Evolutionary conservation across 2,329 filamentous ascomycete species (phyloP).

Genomic region (Atkinsonella hypoxylon): DNA sequence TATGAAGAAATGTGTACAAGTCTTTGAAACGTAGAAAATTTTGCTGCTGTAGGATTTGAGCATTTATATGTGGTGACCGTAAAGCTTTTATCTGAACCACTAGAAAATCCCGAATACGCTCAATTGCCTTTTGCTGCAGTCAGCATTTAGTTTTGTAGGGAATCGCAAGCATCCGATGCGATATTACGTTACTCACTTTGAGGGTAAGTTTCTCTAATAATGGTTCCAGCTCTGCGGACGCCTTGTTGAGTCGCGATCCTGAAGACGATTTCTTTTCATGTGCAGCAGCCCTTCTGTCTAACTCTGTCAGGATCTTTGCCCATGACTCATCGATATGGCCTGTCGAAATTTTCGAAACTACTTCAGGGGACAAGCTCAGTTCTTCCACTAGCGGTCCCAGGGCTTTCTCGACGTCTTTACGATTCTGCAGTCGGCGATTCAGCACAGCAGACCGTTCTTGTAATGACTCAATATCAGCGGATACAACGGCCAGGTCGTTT

Average conservation of each 20-base stretch:
- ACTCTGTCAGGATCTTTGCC: constrained; percentile 69
- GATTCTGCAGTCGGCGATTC: constrained; percentile 76
- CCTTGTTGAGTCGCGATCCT: constrained; percentile 54
- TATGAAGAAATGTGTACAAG: constrained; percentile 72
- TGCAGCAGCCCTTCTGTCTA: constrained; percentile 64
- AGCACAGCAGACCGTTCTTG: constrained; percentile 76
- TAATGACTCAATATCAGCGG: constrained; percentile 86
- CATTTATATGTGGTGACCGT: constrained; percentile 90
- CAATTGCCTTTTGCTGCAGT: constrained; percentile 50
- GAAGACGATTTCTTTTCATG: constrained; percentile 53
- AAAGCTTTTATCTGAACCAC: constrained; percentile 91
- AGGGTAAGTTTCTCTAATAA: constrained; percentile 72
- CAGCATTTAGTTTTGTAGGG: neutral
- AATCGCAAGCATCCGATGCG: neutral
- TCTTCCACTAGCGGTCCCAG: constrained; percentile 85
- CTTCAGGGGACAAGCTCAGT: constrained; percentile 71
- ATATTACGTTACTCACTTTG: constrained; percentile 42
- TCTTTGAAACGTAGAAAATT: constrained; percentile 83
- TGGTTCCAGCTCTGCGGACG: constrained; percentile 71
- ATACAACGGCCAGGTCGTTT: constrained; percentile 82
- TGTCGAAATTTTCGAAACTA: constrained; percentile 77
- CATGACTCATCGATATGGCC: constrained; percentile 84
- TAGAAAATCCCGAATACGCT: constrained; percentile 87
- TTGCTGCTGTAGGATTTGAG: constrained; percentile 91
- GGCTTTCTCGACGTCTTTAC: constrained; percentile 78